These are phyloP conservation scores for Wickerhamomyces mucosus DNA, from an alignment of 805 yeast species.

Conservation along the genomic window DNA sequence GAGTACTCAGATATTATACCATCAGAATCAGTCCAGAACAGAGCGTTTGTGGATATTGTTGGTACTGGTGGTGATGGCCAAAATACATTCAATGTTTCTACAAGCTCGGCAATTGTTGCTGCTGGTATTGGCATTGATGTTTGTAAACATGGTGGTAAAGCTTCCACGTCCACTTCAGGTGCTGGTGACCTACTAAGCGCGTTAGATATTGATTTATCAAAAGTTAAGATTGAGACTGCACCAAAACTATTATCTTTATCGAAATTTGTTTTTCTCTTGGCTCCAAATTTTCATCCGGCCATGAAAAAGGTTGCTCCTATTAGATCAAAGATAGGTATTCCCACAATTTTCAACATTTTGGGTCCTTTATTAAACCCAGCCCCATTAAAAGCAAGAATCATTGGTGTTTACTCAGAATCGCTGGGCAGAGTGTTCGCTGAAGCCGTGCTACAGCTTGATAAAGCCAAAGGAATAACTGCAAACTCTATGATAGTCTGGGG, in stretches of 20 bases:
- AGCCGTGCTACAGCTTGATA: conserved; percentile 60
- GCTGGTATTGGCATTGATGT: conserved; percentile 79
- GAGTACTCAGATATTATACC: conserved; percentile 53
- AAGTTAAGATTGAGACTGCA: conserved; percentile 54
- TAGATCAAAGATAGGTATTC: conserved; percentile 75
- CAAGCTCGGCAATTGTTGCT: conserved; percentile 89
- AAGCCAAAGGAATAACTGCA: conserved; percentile 30
- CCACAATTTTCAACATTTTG: conserved; percentile 86
- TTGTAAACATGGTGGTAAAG: conserved; percentile 97
- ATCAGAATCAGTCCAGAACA: conserved; percentile 30
- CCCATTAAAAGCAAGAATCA: conserved; percentile 64
- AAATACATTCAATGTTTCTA: conserved; percentile 92
- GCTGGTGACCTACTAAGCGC: conserved; percentile 80
- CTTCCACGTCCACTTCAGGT: conserved; percentile 87
- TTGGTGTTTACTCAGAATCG: conserved; percentile 79
- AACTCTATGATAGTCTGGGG: conserved; percentile 89
- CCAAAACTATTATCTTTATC: conserved; percentile 44
- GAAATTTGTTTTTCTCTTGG: conserved; percentile 64
- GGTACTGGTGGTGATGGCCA: conserved; percentile 99
- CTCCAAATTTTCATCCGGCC: conserved; percentile 91
- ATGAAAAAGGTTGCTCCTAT: conserved; percentile 76
- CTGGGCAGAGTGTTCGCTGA: conserved; percentile 81
- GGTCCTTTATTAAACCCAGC: conserved; percentile 95
- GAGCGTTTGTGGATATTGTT: conserved; percentile 75
- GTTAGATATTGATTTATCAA: conserved; percentile 75